Evolutionary conservation across 2,329 filamentous ascomycete genomes (phyloP), one percentile per base, ranked within the genome.

Genomic region (Fusarium proliferatum): DNA sequence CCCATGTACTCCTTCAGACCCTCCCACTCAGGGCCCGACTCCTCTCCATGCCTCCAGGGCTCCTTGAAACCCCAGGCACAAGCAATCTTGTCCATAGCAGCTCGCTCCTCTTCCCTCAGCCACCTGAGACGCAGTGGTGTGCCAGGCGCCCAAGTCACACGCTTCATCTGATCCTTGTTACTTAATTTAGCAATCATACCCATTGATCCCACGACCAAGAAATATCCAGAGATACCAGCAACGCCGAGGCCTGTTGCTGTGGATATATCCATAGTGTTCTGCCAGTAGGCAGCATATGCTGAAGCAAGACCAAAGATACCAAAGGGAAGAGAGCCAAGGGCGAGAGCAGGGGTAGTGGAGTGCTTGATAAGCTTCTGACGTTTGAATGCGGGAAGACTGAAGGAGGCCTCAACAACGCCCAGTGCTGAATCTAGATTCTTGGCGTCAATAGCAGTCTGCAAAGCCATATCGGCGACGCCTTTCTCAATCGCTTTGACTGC

Each of bases 51-150:
- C 80, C 92, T 91, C 85, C 89, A 91, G 34, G 86, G 83, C 80
- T 97, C 94, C 77, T 92, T 92, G 83, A 98, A 99, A 0, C 96
- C 96, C 94, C 96, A 99, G 1, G 94, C 92, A 73, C 92, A 90
- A 2, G 95, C 95, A 64, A 99, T 90, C 79, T 89, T 91, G 84
- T 99, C 96, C 73, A 97, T 86, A 2, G 95, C 94, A 7, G 92
- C 93, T 30, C 96, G 88, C 85, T 99, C 95, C 73, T 97, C 95
- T 81, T 98, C 96, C 39, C 94, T 88, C 61, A 97, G 82, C 93
- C 95, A 98, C 19, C 96, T 89, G 78, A 94, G 89, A 70, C 93
- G 88, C 72, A 98, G 84, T 28, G 94, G 92, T 39, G 94, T 92
- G 16, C 96, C 96, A 1, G 90, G 90, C 13, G 92, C 88, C 96